phyloP scores from a whole-genome alignment of 2,329 filamentous ascomycete species.

The Trichoderma afroharzianum region DNA sequence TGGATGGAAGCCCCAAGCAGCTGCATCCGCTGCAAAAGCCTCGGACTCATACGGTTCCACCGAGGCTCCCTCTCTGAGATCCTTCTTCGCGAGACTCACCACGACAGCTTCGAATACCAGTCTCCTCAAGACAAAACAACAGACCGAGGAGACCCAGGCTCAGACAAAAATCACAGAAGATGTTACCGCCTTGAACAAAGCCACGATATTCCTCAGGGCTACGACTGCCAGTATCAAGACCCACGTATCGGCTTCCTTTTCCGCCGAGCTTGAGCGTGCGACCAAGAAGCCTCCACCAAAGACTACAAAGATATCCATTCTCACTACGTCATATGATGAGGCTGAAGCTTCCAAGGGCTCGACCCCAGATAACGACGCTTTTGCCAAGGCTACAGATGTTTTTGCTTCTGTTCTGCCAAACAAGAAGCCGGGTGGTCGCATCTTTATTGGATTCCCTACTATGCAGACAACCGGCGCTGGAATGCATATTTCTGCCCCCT shows the following conservation, averaged over 20 bases:
- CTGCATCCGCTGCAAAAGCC: conserved; percentile 38
- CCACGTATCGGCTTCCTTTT: conserved; percentile 67
- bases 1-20: conserved; percentile 68
- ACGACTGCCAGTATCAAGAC: conserved; percentile 81
- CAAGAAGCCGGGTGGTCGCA: conserved; percentile 74
- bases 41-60: conserved; percentile 48
- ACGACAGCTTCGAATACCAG: conserved; percentile 49
- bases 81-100: conserved; percentile 78
- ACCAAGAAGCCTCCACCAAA: conserved; percentile 97
- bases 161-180: conserved; percentile 67
- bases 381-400: conserved; percentile 66
- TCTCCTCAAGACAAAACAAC: conserved; percentile 50
- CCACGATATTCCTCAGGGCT: conserved; percentile 83
- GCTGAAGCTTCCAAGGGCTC: conserved; percentile 59
- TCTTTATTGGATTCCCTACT: conserved; percentile 97
- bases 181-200: conserved; percentile 64
- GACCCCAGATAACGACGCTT: conserved; percentile 36
- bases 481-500: conserved; percentile 91
- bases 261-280: conserved; percentile 84
- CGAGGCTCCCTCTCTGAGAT: conserved; percentile 61
- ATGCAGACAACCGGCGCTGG: conserved; percentile 94
- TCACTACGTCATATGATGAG: conserved; percentile 90
- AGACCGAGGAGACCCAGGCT: conserved; percentile 58
- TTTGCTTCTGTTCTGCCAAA: conserved; percentile 87
- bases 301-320: conserved; percentile 75